Evolutionary conservation across 371 early-diverging fungal species (phyloP).

Genomic region (Apophysomyces trapeziformis): DNA sequence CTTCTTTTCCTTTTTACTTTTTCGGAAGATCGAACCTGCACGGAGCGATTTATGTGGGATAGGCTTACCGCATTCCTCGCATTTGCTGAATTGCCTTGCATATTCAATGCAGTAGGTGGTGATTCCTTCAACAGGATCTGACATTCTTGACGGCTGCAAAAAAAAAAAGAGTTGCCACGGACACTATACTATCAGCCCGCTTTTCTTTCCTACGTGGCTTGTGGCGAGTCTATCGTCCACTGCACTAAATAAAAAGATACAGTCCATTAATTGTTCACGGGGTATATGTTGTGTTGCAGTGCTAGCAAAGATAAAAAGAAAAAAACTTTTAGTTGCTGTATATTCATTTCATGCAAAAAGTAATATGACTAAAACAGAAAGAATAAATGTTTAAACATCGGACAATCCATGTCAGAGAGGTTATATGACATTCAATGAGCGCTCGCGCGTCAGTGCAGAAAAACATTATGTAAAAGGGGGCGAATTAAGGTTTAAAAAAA

Average conservation of each 20-base stretch:
- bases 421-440: too few relatives aligned
- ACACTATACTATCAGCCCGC: background rate
- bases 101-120: slow-evolving; percentile 61
- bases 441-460: too few relatives aligned
- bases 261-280: too few relatives aligned
- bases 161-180: background rate
- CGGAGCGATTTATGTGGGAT: slow-evolving; percentile 59
- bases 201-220: background rate
- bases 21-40: slow-evolving; percentile 54
- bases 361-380: too few relatives aligned
- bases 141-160: slow-evolving; percentile 9
- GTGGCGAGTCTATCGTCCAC: background rate
- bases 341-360: too few relatives aligned
- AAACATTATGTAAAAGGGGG: too few relatives aligned
- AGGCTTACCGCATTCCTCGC: slow-evolving; percentile 46
- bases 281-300: too few relatives aligned
- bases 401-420: too few relatives aligned
- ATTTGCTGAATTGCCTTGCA: slow-evolving; percentile 48
- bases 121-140: slow-evolving; percentile 23
- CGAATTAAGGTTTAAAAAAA: too few relatives aligned
- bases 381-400: too few relatives aligned
- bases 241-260: background rate
- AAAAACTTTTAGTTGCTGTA: too few relatives aligned
- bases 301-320: too few relatives aligned
- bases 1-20: slow-evolving; percentile 59